Conservation (phyloP, 2,329 filamentous ascomycete genomes). For the Botryotinia narcissicola region DNA sequence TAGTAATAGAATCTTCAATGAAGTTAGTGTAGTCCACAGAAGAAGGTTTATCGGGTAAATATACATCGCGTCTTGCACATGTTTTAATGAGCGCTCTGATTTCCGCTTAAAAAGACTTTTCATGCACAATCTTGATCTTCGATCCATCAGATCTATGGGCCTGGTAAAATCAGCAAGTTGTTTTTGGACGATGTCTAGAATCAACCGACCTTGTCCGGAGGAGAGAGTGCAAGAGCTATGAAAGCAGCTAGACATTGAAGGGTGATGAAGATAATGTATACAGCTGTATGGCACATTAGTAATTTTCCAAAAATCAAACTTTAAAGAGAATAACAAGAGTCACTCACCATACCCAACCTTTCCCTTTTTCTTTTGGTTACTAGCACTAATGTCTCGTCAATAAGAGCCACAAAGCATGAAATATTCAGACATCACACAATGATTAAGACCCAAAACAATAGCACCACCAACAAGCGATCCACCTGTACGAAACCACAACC, state of each 20-base stretch:
- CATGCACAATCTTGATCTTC: neutral
- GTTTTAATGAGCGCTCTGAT: neutral
- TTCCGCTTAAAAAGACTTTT: neutral
- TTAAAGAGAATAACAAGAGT: neutral
- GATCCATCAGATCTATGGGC: slow-evolving; percentile 8
- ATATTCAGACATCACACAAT: neutral
- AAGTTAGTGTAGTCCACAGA: neutral
- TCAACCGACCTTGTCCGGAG: slow-evolving; percentile 43
- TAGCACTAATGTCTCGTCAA: neutral
- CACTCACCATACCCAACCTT: slow-evolving; percentile 39
- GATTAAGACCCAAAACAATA: slow-evolving; percentile 48
- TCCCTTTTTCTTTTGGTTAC: slow-evolving; percentile 26
- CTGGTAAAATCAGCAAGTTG: neutral
- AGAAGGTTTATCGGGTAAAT: no score
- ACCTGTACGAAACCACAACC: slow-evolving; percentile 44
- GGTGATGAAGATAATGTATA: slow-evolving; percentile 47
- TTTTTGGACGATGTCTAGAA: accelerated
- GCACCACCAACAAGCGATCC: slow-evolving; percentile 47
- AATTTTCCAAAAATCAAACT: slow-evolving; percentile 27
- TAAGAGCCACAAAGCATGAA: slow-evolving; percentile 31
- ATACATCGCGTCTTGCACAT: slow-evolving; percentile 3
- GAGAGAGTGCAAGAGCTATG: slow-evolving; percentile 45
- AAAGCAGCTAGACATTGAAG: slow-evolving; percentile 48
- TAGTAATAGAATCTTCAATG: neutral
- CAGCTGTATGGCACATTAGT: slow-evolving; percentile 30